Evolutionary conservation across 208 protist genomes (phyloP).

Genomic region (Trypanosoma avium): DNA sequence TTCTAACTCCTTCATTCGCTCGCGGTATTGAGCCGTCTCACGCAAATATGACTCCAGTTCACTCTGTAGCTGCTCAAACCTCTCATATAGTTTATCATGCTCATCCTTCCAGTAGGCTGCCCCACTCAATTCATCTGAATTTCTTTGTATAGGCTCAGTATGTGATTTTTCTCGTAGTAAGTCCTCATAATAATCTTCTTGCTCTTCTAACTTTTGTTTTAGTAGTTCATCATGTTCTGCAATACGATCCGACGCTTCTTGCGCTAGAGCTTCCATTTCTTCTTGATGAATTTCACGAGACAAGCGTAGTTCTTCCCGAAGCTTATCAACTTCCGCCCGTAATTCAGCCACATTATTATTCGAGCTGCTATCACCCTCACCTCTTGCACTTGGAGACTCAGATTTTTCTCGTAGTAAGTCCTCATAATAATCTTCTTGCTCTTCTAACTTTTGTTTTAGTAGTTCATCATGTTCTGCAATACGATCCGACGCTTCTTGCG

Average conservation of each 20-base stretch:
- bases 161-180: background rate
- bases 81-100: slow-evolving; percentile 33
- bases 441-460: slow-evolving; percentile 32
- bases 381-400: background rate
- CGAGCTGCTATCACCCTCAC: background rate
- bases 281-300: slow-evolving; percentile 36
- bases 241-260: slow-evolving; percentile 52
- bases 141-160: background rate
- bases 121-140: background rate
- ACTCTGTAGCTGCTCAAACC: slow-evolving; percentile 48
- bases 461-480: slow-evolving; percentile 56
- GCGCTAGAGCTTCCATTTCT: slow-evolving; percentile 51
- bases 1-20: slow-evolving; percentile 1
- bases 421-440: slow-evolving; percentile 20
- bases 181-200: slow-evolving; percentile 17
- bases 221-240: slow-evolving; percentile 52
- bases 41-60: slow-evolving; percentile 14
- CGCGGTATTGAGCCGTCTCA: background rate
- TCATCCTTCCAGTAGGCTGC: slow-evolving; percentile 26
- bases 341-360: slow-evolving; percentile 10
- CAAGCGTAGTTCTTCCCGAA: slow-evolving; percentile 20
- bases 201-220: slow-evolving; percentile 30
- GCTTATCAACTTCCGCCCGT: background rate
- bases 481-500: slow-evolving; percentile 45
- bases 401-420: background rate